Conservation (phyloP, 805 yeast species). For the Candida boleticola region DNA sequence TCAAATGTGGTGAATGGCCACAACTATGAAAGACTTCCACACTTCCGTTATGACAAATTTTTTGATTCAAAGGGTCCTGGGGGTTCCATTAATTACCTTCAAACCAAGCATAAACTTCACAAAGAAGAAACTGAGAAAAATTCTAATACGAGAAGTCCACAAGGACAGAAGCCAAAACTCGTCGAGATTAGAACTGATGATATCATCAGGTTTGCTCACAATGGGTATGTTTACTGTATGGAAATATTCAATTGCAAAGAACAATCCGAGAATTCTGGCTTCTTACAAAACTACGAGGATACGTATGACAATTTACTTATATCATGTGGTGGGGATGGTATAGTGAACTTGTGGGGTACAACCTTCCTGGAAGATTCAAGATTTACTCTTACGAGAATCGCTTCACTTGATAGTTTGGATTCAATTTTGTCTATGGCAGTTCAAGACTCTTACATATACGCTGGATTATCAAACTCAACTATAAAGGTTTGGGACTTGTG, state of each 20-base stretch:
- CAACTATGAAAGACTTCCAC: constrained; percentile 37
- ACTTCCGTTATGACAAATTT: constrained; percentile 73
- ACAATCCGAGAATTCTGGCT: constrained; percentile 12
- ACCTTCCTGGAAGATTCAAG: constrained; percentile 4
- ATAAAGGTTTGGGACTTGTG: constrained; percentile 86
- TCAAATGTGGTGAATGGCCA: not conserved
- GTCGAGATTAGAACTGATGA: constrained; percentile 69
- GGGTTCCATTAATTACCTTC: constrained; percentile 42
- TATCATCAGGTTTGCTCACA: constrained; percentile 79
- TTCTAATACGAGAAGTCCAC: constrained; percentile 2
- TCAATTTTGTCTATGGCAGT: constrained; percentile 70
- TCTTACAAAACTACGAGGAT: constrained; percentile 14
- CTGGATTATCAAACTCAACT: constrained; percentile 74
- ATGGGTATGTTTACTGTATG: constrained; percentile 84
- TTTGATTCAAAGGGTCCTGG: constrained; percentile 91
- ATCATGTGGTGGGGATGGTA: constrained; percentile 88
- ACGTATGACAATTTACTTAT: constrained; percentile 20
- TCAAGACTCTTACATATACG: constrained; percentile 68
- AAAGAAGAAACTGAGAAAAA: constrained; percentile 11
- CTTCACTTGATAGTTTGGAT: constrained; percentile 58
- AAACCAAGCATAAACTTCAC: constrained; percentile 23
- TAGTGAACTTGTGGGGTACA: constrained; percentile 73
- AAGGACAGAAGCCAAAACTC: constrained; percentile 25
- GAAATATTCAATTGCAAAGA: constrained; percentile 18
- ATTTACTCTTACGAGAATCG: constrained; percentile 17